phyloP scores from a whole-genome alignment of 192 early-diverging fungal species.

The Nowakowskiella sp. region DNA sequence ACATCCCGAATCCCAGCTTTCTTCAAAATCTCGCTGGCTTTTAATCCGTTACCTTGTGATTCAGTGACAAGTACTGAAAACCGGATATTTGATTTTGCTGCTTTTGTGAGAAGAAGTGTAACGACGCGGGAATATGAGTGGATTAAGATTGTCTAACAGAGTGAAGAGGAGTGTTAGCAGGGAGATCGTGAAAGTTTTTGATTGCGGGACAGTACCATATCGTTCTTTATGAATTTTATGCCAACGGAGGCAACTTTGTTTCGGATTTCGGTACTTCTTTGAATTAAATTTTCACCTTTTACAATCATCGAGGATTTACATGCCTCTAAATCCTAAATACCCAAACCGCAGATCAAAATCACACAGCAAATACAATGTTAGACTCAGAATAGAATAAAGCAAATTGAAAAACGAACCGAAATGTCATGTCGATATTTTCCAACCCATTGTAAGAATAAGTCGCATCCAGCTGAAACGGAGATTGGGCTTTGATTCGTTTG shows the following conservation, averaged over 20 bases:
- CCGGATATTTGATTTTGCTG: constrained; percentile 65
- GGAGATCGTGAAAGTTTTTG: neutral
- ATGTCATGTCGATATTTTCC: constrained; percentile 52
- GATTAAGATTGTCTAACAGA: constrained; percentile 64
- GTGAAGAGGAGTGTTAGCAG: constrained; percentile 6
- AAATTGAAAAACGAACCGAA: constrained; percentile 30
- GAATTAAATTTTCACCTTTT: constrained; percentile 62
- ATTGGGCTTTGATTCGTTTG: constrained; percentile 62
- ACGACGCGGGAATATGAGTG: constrained; percentile 95
- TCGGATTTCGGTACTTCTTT: constrained; percentile 62
- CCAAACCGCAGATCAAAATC: constrained; percentile 8
- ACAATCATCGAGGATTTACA: constrained; percentile 61
- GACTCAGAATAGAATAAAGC: neutral
- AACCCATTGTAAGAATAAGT: constrained; percentile 69
- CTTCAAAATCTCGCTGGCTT: neutral
- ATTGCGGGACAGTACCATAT: neutral
- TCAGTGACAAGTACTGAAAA: constrained; percentile 94
- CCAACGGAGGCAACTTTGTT: constrained; percentile 60
- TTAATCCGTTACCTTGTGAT: constrained; percentile 32
- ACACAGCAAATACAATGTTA: constrained; percentile 1
- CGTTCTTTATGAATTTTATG: constrained; percentile 10
- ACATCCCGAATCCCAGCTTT: constrained; percentile 64
- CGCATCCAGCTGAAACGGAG: constrained; percentile 79
- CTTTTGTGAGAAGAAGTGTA: constrained; percentile 71
- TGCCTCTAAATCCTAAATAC: constrained; percentile 55